Evolutionary conservation across 345 rosid genomes (phyloP), one percentile per base, ranked within the genome.

Genomic region (Sisymbrium irio): DNA sequence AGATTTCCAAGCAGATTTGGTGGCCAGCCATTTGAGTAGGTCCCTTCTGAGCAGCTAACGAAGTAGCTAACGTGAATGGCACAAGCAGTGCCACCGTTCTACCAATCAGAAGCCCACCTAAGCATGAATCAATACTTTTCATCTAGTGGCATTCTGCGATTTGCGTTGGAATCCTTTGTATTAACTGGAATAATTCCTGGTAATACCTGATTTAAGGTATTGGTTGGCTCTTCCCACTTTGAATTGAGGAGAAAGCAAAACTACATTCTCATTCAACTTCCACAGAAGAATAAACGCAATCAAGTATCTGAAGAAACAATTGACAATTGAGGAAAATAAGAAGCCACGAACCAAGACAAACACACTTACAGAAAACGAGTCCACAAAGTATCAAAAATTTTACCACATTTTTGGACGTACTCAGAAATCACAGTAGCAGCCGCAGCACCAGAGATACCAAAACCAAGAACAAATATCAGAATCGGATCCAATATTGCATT

Each of bases 391-490:
- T 46, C 39, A 77, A 62, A 22, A 55, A 28, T 3, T 86, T 90
- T 89, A 91, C 93, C 93, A 83, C 85, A 89, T 65, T 76, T 72
- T 41, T 68, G 79, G 79, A 91, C 97, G 18, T 94, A 94, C 97
- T 94, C 98, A 85, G 98, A 91, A 73, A 86, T 89, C 88, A 94
- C 97, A 3, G 96, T 88, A 72, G 98, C 82, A 77, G 84, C 76
- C 58, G 97, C 98, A 74, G 96, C 96, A 75, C 97, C 98, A 53
- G 85, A 79, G 74, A 89, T 78, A 60, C 97, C 96, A 66, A 91
- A 83, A 68, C 86, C 85, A 71, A 82, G 78, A n/a, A 80, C 28
- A 82, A 89, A 87, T 74, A 94, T 89, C 71, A 94, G 81, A 69
- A 91, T 79, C 12, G 89, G 84, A 83, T 83, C 98, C 84, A 91